These are phyloP conservation scores for Vicia sativa DNA, from an alignment of 306 rosid species.

Conservation along the genomic window DNA sequence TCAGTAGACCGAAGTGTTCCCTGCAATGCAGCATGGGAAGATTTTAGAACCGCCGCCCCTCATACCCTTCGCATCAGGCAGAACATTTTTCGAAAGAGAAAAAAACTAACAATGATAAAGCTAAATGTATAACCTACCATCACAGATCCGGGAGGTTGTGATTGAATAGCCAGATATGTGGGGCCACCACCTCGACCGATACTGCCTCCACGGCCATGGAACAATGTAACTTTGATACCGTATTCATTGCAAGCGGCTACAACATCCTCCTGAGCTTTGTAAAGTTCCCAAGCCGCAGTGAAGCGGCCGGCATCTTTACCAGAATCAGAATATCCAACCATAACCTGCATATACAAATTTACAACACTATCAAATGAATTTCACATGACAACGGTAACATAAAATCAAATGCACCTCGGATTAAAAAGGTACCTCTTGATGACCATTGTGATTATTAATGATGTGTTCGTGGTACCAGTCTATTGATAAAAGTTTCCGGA, in stretches of 20 bases:
- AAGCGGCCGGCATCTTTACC: conserved; percentile 99
- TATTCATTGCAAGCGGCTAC: conserved; percentile 88
- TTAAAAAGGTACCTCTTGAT: conserved; percentile 72
- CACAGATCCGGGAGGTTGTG: conserved; percentile 96
- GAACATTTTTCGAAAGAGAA: too few relatives aligned
- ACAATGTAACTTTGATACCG: conserved; percentile 82
- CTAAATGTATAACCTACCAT: conserved; percentile 64
- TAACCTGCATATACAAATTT: conserved; percentile 64
- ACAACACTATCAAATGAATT: conserved; percentile 29
- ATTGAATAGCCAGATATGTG: conserved; percentile 93
- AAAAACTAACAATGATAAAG: not conserved
- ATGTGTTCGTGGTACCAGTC: conserved; percentile 90
- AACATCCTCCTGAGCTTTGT: conserved; percentile 98
- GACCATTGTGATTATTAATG: conserved; percentile 75
- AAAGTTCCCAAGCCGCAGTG: conserved; percentile 96
- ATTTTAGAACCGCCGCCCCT: not conserved
- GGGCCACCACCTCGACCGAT: conserved; percentile 99
- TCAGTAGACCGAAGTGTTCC: conserved; percentile 90
- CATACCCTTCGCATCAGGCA: not conserved
- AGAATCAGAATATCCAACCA: conserved; percentile 98
- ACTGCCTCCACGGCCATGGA: conserved; percentile 98
- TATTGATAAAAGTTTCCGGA: conserved; percentile 75
- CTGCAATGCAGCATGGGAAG: conserved; percentile 45
- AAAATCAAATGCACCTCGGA: conserved; percentile 11
- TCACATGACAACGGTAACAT: conserved; percentile 11